Conservation (phyloP, 2,329 filamentous ascomycete species). For the Fusarium abutilonis region DNA sequence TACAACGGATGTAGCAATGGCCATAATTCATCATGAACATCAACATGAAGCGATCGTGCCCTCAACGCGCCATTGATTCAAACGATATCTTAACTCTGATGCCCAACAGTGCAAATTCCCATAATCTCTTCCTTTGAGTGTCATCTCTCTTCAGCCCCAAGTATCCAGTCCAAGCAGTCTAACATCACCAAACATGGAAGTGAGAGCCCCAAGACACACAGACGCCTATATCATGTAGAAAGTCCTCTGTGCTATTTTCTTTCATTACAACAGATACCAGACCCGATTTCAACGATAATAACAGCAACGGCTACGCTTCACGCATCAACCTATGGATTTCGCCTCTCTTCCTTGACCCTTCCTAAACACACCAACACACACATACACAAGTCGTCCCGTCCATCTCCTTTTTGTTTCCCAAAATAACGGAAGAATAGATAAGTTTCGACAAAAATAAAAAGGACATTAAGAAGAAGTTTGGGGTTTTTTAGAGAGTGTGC, state of each 20-base stretch:
- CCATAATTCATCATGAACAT: constrained; percentile 22
- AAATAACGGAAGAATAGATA: constrained; percentile 43
- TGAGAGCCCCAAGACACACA: constrained; percentile 14
- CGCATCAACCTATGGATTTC: constrained; percentile 34
- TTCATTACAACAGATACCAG: constrained; percentile 45
- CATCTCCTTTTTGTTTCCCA: constrained; percentile 43
- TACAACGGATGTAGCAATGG: constrained; percentile 11
- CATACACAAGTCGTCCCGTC: constrained; percentile 34
- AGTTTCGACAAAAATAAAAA: constrained; percentile 42
- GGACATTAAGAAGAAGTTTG: constrained; percentile 39
- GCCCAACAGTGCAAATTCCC: background rate
- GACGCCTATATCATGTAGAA: constrained; percentile 24
- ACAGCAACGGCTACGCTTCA: constrained; percentile 43
- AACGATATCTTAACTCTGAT: background rate
- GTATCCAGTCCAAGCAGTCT: background rate
- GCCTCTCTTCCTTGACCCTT: constrained; percentile 20
- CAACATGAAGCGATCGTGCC: constrained; percentile 14
- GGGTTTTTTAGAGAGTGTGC: constrained; percentile 7
- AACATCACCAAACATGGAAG: constrained; percentile 9
- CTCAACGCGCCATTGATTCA: constrained; percentile 10
- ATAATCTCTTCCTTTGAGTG: background rate
- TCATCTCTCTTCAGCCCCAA: background rate
- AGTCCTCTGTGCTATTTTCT: constrained; percentile 36
- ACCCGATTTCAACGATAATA: constrained; percentile 35
- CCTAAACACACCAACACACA: constrained; percentile 27